Evolutionary conservation across 305 asterid genomes (phyloP).

Genomic region (Euphrasia arctica): DNA sequence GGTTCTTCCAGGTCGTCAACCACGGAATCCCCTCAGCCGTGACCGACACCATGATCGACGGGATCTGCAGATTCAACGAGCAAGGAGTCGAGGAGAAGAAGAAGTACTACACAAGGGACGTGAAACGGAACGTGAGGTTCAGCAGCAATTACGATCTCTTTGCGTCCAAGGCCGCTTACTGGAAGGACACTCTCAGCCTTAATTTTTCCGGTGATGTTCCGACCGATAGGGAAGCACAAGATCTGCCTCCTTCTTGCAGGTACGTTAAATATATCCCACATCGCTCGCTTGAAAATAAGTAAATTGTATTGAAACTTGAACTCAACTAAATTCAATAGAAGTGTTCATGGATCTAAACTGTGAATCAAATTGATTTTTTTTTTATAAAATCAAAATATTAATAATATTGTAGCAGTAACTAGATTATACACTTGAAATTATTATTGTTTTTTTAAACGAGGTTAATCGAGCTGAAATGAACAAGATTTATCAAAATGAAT

Average conservation of each 20-base stretch:
- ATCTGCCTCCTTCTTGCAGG: constrained; percentile 29
- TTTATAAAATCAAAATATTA: too few species aligned
- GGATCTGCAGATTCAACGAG: constrained; percentile 32
- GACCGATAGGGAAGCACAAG: too few species aligned
- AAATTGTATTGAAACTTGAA: too few species aligned
- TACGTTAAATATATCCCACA: not conserved
- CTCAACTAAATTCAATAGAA: too few species aligned
- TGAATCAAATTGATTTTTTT: too few species aligned
- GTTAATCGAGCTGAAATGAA: too few species aligned
- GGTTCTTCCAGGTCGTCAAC: constrained; percentile 50
- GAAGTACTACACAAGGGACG: constrained; percentile 38
- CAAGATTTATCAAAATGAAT: too few species aligned
- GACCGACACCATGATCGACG: constrained; percentile 37
- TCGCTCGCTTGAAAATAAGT: too few species aligned
- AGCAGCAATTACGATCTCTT: constrained; percentile 38
- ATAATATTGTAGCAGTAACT: too few species aligned
- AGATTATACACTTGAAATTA: too few species aligned
- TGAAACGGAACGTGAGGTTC: constrained; percentile 16
- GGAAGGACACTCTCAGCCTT: constrained; percentile 42
- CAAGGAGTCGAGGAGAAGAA: constrained; percentile 34
- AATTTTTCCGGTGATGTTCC: not conserved
- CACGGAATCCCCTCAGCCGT: constrained; percentile 38
- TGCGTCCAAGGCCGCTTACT: constrained; percentile 32
- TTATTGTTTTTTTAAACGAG: too few species aligned
- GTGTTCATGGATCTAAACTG: too few species aligned